phyloP scores from a whole-genome alignment of 2,329 filamentous ascomycete genomes.

The Dactylellina leptospora region DNA sequence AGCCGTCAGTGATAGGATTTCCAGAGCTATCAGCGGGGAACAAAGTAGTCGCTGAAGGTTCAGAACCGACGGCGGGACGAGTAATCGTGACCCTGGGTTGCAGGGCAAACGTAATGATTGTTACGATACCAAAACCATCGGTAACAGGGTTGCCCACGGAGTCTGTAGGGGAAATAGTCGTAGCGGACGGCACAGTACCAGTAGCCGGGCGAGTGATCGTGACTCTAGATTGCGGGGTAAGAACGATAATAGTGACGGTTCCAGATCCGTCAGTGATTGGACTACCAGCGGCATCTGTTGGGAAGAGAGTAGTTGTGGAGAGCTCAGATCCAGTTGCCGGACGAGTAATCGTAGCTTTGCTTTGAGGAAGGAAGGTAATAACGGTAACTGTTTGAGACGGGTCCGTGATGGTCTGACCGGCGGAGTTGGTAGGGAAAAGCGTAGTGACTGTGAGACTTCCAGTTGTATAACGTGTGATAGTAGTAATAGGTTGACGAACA shows the following conservation, averaged over 20 bases:
- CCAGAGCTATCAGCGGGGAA: conserved; percentile 1
- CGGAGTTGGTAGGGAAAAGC: neutral
- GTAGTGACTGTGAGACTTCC: neutral
- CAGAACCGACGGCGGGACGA: neutral
- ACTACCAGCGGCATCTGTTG: neutral
- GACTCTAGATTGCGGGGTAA: neutral
- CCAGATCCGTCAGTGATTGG: neutral
- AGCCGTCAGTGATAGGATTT: neutral
- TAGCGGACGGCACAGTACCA: no score
- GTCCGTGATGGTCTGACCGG: neutral
- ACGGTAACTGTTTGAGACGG: neutral
- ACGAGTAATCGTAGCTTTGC: neutral
- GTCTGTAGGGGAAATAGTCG: neutral
- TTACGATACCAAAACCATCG: neutral
- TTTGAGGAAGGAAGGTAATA: neutral
- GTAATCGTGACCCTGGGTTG: neutral
- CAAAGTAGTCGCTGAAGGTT: neutral
- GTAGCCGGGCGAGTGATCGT: neutral
- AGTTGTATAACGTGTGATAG: neutral
- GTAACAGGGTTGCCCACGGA: neutral
- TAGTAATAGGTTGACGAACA: neutral
- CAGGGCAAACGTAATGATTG: neutral
- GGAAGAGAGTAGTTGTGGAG: neutral
- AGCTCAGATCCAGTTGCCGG: neutral
- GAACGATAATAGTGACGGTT: neutral